Evolutionary conservation across 2,329 filamentous ascomycete genomes (phyloP).

Genomic region (Didymella sp.): DNA sequence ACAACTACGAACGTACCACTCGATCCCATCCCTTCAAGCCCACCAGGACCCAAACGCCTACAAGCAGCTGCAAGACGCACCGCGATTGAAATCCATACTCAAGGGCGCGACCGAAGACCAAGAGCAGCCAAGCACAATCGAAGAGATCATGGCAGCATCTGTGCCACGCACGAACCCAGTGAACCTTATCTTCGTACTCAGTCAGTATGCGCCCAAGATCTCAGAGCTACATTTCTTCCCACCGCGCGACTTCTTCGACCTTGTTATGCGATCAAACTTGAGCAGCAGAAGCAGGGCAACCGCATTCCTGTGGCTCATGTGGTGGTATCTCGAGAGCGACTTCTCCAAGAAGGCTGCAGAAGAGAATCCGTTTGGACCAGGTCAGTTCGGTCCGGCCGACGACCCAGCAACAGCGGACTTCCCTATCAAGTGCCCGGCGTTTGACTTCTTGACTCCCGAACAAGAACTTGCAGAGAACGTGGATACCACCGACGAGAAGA

Average conservation of each 20-base stretch:
- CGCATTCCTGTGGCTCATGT: conserved; percentile 97
- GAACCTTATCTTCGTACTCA: conserved; percentile 94
- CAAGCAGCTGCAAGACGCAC: conserved; percentile 97
- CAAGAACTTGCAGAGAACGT: conserved; percentile 75
- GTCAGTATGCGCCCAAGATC: conserved; percentile 86
- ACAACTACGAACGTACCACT: conserved; percentile 95
- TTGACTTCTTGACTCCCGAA: conserved; percentile 70
- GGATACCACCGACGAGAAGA: conserved; percentile 72
- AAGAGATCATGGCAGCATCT: conserved; percentile 74
- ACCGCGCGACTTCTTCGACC: conserved; percentile 89
- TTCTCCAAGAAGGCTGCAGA: conserved; percentile 87
- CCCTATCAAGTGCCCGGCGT: conserved; percentile 67
- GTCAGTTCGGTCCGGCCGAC: conserved; percentile 48
- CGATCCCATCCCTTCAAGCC: conserved; percentile 93
- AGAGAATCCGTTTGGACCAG: conserved; percentile 84
- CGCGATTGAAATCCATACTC: conserved; percentile 92
- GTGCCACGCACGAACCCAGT: conserved; percentile 93
- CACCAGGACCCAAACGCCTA: conserved; percentile 95
- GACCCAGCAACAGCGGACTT: conserved; percentile 52
- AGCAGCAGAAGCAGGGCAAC: conserved; percentile 82
- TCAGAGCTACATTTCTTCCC: conserved; percentile 91
- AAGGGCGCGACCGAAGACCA: conserved; percentile 95
- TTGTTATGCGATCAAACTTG: conserved; percentile 88
- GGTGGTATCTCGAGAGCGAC: conserved; percentile 97
- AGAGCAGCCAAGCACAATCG: conserved; percentile 81